phyloP scores from a whole-genome alignment of 2,329 filamentous ascomycete genomes.

The Polytolypa hystricis region DNA sequence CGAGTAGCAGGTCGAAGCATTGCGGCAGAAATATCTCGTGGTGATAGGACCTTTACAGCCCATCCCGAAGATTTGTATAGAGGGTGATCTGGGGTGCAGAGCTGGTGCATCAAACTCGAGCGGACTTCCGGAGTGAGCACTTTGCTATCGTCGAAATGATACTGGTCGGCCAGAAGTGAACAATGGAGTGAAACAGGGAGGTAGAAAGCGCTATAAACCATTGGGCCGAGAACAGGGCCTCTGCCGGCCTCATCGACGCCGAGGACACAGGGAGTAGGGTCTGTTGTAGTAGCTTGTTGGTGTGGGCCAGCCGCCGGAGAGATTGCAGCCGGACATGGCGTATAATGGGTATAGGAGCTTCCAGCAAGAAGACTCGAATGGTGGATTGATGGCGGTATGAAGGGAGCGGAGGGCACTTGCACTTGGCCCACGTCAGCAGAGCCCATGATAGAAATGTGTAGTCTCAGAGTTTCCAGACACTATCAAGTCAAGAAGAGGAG shows the following conservation, averaged over 20 bases:
- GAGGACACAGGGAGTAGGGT: slow-evolving; percentile 56
- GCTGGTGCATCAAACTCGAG: slow-evolving; percentile 55
- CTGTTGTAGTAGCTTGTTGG: slow-evolving; percentile 22
- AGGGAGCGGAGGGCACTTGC: too few relatives aligned
- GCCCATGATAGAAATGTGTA: too few relatives aligned
- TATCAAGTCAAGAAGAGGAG: too few relatives aligned
- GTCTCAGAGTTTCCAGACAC: too few relatives aligned
- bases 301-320: slow-evolving; percentile 29
- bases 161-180: slow-evolving; percentile 61
- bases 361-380: slow-evolving; percentile 47
- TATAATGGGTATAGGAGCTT: slow-evolving; percentile 61
- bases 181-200: slow-evolving; percentile 53
- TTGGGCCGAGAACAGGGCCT: slow-evolving; percentile 76
- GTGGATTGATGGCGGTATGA: slow-evolving; percentile 61
- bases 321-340: slow-evolving; percentile 53
- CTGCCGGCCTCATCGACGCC: slow-evolving; percentile 91
- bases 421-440: too few relatives aligned
- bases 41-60: slow-evolving; percentile 71
- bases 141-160: slow-evolving; percentile 94
- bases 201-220: slow-evolving; percentile 63
- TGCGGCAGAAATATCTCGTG: slow-evolving; percentile 66
- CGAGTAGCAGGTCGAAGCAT: slow-evolving; percentile 53
- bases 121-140: slow-evolving; percentile 73
- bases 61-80: slow-evolving; percentile 62
- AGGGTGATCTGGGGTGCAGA: slow-evolving; percentile 55